phyloP scores from a whole-genome alignment of 2,329 filamentous ascomycete genomes.

The Coniochaeta sp. region DNA sequence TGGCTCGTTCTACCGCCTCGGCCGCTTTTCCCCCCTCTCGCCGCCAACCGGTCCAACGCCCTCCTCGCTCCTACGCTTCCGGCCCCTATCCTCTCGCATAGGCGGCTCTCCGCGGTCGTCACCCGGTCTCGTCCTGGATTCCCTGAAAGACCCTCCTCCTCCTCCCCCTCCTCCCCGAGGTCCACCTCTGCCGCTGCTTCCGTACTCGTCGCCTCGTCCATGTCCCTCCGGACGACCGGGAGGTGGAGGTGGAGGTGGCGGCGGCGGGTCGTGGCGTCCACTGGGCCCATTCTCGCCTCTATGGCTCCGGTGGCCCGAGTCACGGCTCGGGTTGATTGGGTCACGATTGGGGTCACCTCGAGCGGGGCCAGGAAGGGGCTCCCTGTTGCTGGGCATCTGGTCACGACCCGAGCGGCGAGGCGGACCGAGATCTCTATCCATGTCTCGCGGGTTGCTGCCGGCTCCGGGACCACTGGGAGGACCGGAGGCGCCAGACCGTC shows the following conservation, averaged over 20 bases:
- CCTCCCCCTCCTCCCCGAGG: slow-evolving; percentile 16
- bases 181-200: slow-evolving; percentile 23
- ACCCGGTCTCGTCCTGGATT: slow-evolving; percentile 14
- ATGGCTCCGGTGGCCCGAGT: slow-evolving; percentile 20
- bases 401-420: slow-evolving; percentile 18
- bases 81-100: slow-evolving; percentile 25
- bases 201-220: slow-evolving; percentile 25
- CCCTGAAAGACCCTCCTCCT: slow-evolving; percentile 9
- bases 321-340: slow-evolving; percentile 16
- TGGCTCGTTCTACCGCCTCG: slow-evolving; percentile 31
- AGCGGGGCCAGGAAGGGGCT: slow-evolving; percentile 10
- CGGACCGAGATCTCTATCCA: slow-evolving; percentile 14
- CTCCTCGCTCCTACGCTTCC: slow-evolving; percentile 43
- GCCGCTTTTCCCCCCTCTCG: slow-evolving; percentile 45
- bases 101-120: slow-evolving; percentile 20
- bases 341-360: slow-evolving; percentile 13
- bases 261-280: slow-evolving; percentile 4
- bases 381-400: slow-evolving; percentile 13
- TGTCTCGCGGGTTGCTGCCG: slow-evolving; percentile 8
- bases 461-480: slow-evolving; percentile 13
- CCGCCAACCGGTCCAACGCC: slow-evolving; percentile 36
- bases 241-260: not conserved
- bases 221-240: not conserved
- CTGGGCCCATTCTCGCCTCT: slow-evolving; percentile 16
- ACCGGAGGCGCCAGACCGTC: slow-evolving; percentile 24